phyloP scores from a whole-genome alignment of 148 eudicot genomes.

The Polygonum aviculare region DNA sequence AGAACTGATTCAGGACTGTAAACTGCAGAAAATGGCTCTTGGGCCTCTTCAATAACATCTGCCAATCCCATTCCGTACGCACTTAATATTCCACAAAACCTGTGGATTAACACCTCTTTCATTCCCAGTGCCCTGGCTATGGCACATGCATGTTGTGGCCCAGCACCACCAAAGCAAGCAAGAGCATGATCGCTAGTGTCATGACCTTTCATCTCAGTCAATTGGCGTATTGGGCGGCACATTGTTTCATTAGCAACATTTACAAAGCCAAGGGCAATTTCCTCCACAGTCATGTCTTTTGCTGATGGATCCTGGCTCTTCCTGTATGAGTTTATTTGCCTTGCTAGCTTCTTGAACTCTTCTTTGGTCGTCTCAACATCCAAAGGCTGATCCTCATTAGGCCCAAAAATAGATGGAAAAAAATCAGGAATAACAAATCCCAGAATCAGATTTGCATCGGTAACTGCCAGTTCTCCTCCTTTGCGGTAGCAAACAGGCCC shows the following conservation, averaged over 20 bases:
- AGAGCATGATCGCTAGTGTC: slow-evolving; percentile 93
- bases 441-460: slow-evolving; percentile 84
- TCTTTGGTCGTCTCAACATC: slow-evolving; percentile 60
- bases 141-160: slow-evolving; percentile 99
- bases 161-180: slow-evolving; percentile 99
- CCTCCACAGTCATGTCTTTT: slow-evolving; percentile 86
- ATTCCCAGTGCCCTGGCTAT: slow-evolving; percentile 93
- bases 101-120: slow-evolving; percentile 88
- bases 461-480: slow-evolving; percentile 94
- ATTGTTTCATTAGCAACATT: slow-evolving; percentile 97
- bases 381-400: slow-evolving; percentile 86
- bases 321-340: slow-evolving; percentile 66
- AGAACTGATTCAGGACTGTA: slow-evolving; percentile 55
- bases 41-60: slow-evolving; percentile 92
- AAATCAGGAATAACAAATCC: slow-evolving; percentile 87
- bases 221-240: slow-evolving; percentile 96
- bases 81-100: slow-evolving; percentile 94
- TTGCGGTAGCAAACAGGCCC: slow-evolving; percentile 97
- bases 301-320: slow-evolving; percentile 61
- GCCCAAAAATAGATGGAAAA: slow-evolving; percentile 94
- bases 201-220: slow-evolving; percentile 99
- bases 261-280: slow-evolving; percentile 88
- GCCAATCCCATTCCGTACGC: slow-evolving; percentile 99
- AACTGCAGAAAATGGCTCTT: slow-evolving; percentile 80
- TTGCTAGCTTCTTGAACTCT: slow-evolving; percentile 78